These are phyloP conservation scores for Cucurbitaria berberidis DNA, from an alignment of 2,329 filamentous ascomycete species.

Conservation along the genomic window DNA sequence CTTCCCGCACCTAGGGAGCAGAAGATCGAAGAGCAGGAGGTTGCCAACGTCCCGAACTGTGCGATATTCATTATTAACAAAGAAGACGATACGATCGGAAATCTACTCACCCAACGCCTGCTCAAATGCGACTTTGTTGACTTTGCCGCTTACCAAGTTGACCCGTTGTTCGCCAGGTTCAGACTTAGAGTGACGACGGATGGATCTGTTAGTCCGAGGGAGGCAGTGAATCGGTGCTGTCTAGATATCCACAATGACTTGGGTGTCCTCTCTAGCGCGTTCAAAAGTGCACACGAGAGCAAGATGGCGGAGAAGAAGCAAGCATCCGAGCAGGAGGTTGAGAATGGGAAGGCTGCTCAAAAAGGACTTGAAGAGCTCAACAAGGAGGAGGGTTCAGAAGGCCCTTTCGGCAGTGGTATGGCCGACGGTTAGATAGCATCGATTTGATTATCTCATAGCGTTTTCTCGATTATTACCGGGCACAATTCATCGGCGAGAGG, in stretches of 20 bases:
- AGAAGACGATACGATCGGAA: conserved; percentile 94
- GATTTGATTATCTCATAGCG: too few relatives aligned
- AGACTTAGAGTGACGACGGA: neutral
- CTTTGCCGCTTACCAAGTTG: neutral
- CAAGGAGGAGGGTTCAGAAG: too few relatives aligned
- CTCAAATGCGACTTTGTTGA: conserved; percentile 67
- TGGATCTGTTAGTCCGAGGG: neutral
- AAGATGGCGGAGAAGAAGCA: neutral
- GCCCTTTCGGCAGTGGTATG: too few relatives aligned
- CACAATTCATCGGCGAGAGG: too few relatives aligned
- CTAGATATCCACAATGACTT: neutral
- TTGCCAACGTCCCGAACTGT: conserved; percentile 75
- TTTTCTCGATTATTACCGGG: too few relatives aligned
- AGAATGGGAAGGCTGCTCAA: too few relatives aligned
- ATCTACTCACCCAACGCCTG: conserved; percentile 84
- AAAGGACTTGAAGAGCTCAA: too few relatives aligned
- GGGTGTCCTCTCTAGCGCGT: neutral
- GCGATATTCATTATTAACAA: conserved; percentile 94
- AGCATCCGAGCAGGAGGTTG: too few relatives aligned
- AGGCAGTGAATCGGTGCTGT: neutral
- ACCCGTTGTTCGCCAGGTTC: neutral
- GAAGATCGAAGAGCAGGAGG: neutral
- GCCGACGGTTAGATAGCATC: too few relatives aligned
- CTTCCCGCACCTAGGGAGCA: neutral
- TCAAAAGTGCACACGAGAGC: neutral